A percentile compares a stretch with the other conserved stretches of the same genome.
Evolutionary conservation across 108 stramenopile genomes (phyloP).

Genomic region (Bacterosira constricta): DNA sequence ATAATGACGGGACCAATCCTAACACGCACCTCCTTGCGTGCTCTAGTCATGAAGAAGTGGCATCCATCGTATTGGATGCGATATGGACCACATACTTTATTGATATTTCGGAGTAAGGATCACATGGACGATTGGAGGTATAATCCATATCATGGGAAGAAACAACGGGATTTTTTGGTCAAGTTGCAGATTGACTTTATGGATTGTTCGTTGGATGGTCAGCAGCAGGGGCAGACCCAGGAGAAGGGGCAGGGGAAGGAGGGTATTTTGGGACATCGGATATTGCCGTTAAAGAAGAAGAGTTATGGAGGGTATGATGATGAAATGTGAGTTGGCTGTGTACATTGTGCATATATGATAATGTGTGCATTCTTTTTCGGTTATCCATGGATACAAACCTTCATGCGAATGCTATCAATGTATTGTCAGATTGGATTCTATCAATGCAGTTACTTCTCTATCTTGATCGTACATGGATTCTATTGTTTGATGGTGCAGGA

Average conservation of each 20-base stretch:
- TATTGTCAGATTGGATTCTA: neutral
- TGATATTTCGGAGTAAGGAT: slow-evolving; percentile 44
- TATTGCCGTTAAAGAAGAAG: slow-evolving; percentile 47
- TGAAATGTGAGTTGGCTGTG: slow-evolving; percentile 35
- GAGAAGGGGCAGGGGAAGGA: neutral
- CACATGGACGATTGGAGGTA: slow-evolving; percentile 55
- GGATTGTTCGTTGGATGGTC: neutral
- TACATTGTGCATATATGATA: neutral
- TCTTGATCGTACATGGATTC: no score
- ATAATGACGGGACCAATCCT: slow-evolving; percentile 42
- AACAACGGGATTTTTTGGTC: slow-evolving; percentile 46
- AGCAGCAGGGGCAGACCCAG: neutral
- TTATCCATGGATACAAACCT: slow-evolving; percentile 13
- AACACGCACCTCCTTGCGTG: slow-evolving; percentile 48
- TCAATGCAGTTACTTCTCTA: neutral
- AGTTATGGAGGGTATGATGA: slow-evolving; percentile 50
- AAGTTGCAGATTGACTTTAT: slow-evolving; percentile 53
- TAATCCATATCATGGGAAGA: slow-evolving; percentile 54
- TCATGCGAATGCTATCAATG: slow-evolving; percentile 29
- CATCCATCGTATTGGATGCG: slow-evolving; percentile 45
- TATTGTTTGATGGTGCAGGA: no score
- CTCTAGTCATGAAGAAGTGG: slow-evolving; percentile 58
- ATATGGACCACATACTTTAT: slow-evolving; percentile 29
- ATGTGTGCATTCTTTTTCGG: slow-evolving; percentile 22
- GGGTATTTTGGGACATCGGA: slow-evolving; percentile 47